Base-by-base conservation (phyloP, 208 protist species). In the Paratrypanosoma confusum region DNA sequence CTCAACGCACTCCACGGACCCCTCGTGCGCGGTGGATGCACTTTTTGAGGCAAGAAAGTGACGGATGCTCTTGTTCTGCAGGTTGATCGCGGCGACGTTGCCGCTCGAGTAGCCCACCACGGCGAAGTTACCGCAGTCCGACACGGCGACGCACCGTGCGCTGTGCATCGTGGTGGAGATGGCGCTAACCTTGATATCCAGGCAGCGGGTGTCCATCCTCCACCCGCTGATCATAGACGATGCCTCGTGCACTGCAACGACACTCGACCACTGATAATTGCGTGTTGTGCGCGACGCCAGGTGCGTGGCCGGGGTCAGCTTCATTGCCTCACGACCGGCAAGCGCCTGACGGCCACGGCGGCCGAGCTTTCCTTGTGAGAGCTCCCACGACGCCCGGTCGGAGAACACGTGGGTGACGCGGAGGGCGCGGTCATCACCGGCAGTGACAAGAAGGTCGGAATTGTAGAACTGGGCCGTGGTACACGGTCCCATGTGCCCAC, bases 371-470 rank as follows among this genome's bases (percentile, higher is more conserved):
- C 78, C 74, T 48, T 95, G 87, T 32, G 87, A 95, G 35, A 95
- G 55, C 60, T 92, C 82, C 77, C 81, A 85, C 29, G 73, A 87
- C 8, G 81, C 79, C 25, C 81, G 75, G 55, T 95, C 87, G 11
- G 67, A 78, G 57, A 95, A 91, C 36, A 92, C 61, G 64, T 95
- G 82, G 10, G 79, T 88, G n/a, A 81, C 71, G 39, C 87, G 77
- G 38, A 95, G 26, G 10, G 81, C 60, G 5, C 71, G 70, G 50
- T 95, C 87, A 23, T 26, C 26, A 14, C 81, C 82, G 28, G 71
- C 67, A 16, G 82, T 91, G 31, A 95, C 40, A 21, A 95, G 58
- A 3, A 92, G 62, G 39, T 90, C 76, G 21, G 39, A 54, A 50
- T 93, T 90, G 65, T 87, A 92, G 61, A 95, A 95, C 28, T 41